Percentiles rank a stretch among this genome's conserved stretches.
These are phyloP conservation scores for Lactarius quietus DNA, from an alignment of 768 basidiomycete species.

Conservation along the genomic window DNA sequence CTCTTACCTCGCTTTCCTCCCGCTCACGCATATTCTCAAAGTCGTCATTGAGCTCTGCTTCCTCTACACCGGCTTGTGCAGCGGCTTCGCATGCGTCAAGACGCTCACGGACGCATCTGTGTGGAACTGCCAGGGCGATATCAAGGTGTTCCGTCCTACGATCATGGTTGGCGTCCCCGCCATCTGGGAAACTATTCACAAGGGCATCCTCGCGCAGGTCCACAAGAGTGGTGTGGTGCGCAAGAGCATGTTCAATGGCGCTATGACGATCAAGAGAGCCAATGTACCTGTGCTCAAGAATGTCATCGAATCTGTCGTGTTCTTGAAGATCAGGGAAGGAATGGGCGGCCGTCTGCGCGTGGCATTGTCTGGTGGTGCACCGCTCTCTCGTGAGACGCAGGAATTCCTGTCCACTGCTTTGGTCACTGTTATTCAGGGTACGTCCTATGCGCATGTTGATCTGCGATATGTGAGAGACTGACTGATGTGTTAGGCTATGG, in stretches of 20 bases:
- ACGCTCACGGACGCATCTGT: conserved; percentile 95
- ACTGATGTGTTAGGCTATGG: conserved; percentile 64
- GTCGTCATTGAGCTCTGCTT: conserved; percentile 86
- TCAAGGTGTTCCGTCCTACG: conserved; percentile 76
- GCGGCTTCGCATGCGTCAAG: conserved; percentile 91
- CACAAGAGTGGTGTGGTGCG: conserved; percentile 61
- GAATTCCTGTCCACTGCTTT: conserved; percentile 82
- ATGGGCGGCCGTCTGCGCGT: conserved; percentile 87
- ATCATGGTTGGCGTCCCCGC: conserved; percentile 95
- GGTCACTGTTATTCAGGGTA: conserved; percentile 84
- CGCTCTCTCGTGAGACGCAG: conserved; percentile 82
- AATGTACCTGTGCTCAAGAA: conserved; percentile 60
- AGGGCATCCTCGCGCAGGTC: conserved; percentile 86
- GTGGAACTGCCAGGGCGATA: conserved; percentile 83
- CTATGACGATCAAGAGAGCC: conserved; percentile 70
- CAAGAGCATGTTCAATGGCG: conserved; percentile 76
- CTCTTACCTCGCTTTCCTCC: conserved; percentile 85
- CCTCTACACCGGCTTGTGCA: conserved; percentile 71
- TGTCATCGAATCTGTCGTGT: conserved; percentile 71
- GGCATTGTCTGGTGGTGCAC: conserved; percentile 81
- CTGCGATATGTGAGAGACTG: neutral
- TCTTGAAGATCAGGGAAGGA: conserved; percentile 71
- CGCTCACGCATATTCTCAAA: conserved; percentile 93
- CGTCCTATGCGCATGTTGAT: no score
- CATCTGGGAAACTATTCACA: conserved; percentile 96